Conservation (phyloP, 345 rosid genomes). For the Mallotus nudiflorus region DNA sequence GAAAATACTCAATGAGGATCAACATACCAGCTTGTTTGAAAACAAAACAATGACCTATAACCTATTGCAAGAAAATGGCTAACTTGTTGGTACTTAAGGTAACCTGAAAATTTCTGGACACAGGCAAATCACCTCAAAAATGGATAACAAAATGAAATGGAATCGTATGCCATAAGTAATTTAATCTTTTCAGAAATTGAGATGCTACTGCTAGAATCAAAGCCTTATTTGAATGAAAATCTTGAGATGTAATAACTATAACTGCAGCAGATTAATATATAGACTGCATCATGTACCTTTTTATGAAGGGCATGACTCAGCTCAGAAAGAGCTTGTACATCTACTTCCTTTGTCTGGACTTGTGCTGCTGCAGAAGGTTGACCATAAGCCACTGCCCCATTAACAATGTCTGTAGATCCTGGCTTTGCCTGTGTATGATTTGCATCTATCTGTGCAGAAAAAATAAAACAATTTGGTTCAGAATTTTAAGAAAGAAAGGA, state of each 20-base stretch:
- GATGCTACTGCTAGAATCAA: background rate
- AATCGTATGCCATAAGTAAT: background rate
- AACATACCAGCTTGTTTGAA: background rate
- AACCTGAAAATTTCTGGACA: background rate
- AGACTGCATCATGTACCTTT: slow-evolving; percentile 51
- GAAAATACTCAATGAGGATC: background rate
- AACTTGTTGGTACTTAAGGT: background rate
- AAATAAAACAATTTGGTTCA: background rate
- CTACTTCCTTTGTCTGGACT: slow-evolving; percentile 59
- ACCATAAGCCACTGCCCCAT: slow-evolving; percentile 34
- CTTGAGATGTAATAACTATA: background rate
- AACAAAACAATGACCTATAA: background rate
- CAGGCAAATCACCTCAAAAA: background rate
- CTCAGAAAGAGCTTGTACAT: slow-evolving; percentile 51
- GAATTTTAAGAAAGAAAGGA: background rate
- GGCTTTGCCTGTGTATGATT: slow-evolving; percentile 38
- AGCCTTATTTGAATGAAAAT: background rate
- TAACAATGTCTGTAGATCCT: slow-evolving; percentile 32
- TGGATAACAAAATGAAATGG: too few species aligned
- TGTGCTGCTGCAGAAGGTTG: slow-evolving; percentile 39
- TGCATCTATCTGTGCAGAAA: slow-evolving; percentile 51
- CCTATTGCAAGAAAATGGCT: background rate
- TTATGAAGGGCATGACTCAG: slow-evolving; percentile 48
- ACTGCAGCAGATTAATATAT: background rate
- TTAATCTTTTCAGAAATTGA: background rate